Evolutionary conservation across 495 filamentous ascomycete species (phyloP).

Genomic region (Daldinia decipiens): DNA sequence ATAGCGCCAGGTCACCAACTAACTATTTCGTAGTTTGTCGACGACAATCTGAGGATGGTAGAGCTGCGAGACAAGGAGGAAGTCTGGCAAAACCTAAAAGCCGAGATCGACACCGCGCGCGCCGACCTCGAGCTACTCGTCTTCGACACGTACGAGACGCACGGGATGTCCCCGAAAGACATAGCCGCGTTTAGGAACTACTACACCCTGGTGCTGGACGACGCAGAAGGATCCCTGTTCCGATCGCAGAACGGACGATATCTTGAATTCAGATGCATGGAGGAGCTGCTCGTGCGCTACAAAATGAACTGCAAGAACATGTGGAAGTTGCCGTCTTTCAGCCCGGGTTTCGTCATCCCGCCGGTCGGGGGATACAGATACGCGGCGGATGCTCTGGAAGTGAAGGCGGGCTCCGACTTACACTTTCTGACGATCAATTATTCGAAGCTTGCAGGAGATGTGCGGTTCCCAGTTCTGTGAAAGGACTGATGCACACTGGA

Average conservation of each 20-base stretch:
- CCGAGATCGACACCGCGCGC: constrained; percentile 10
- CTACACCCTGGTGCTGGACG: constrained; percentile 10
- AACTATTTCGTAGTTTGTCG: constrained; percentile 24
- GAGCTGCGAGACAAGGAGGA: constrained; percentile 29
- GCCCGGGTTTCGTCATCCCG: background rate
- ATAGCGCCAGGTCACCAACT: background rate
- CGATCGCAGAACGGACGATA: constrained; percentile 36
- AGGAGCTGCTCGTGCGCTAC: constrained; percentile 34
- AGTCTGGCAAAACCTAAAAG: constrained; percentile 12
- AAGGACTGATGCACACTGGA: background rate
- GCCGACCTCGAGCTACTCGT: constrained; percentile 1
- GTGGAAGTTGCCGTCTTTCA: background rate
- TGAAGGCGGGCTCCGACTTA: background rate
- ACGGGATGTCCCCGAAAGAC: background rate
- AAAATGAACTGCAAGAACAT: background rate
- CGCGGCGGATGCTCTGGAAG: constrained; percentile 7
- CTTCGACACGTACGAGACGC: background rate
- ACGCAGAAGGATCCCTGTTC: constrained; percentile 7
- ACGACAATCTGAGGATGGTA: constrained; percentile 30
- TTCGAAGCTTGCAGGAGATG: background rate
- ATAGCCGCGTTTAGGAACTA: background rate
- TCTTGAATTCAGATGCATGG: constrained; percentile 34
- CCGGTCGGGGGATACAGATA: constrained; percentile 5
- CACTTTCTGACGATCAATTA: background rate
- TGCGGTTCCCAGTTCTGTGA: background rate